These are phyloP conservation scores for Chlorella ohadii DNA, from an alignment of 139 green algal species.

Conservation along the genomic window DNA sequence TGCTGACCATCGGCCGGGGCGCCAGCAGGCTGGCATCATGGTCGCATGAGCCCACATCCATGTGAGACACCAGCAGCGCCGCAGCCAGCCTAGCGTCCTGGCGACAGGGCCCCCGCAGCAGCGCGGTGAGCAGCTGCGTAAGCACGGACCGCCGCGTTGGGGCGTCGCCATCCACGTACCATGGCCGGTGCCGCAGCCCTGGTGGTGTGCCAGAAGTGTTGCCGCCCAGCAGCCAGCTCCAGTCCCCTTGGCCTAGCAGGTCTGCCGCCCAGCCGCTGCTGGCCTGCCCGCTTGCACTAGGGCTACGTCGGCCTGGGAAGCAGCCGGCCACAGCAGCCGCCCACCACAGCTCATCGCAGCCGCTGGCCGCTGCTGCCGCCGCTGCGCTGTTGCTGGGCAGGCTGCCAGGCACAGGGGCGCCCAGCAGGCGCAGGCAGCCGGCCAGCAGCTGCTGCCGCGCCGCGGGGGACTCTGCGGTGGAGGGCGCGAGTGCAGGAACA, in stretches of 20 bases:
- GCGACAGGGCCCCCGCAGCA: slow-evolving; percentile 29
- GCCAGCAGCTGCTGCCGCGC: slow-evolving; percentile 57
- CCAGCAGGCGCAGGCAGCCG: slow-evolving; percentile 65
- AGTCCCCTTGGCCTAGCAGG: background rate
- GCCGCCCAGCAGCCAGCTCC: background rate
- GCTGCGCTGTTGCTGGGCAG: slow-evolving; percentile 47
- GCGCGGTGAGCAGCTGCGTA: slow-evolving; percentile 24
- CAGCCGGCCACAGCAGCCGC: slow-evolving; percentile 42
- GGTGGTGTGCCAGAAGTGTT: background rate
- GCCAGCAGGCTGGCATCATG: no score
- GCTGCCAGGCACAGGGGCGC: slow-evolving; percentile 47
- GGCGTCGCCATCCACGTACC: slow-evolving; percentile 18
- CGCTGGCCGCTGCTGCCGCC: slow-evolving; percentile 1
- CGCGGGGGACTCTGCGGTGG: slow-evolving; percentile 18
- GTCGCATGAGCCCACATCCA: no score
- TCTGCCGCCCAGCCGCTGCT: slow-evolving; percentile 5
- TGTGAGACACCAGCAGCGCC: slow-evolving; percentile 20
- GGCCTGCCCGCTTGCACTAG: background rate
- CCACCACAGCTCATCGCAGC: slow-evolving; percentile 30
- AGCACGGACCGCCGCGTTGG: slow-evolving; percentile 36
- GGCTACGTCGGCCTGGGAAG: background rate
- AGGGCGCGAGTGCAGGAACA: no score
- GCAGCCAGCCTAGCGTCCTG: background rate
- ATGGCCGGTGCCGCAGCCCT: slow-evolving; percentile 18
- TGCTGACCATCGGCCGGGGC: background rate